These are phyloP conservation scores for Entoloma clypeatum DNA, from an alignment of 1,284 basidiomycete genomes.

Conservation along the genomic window DNA sequence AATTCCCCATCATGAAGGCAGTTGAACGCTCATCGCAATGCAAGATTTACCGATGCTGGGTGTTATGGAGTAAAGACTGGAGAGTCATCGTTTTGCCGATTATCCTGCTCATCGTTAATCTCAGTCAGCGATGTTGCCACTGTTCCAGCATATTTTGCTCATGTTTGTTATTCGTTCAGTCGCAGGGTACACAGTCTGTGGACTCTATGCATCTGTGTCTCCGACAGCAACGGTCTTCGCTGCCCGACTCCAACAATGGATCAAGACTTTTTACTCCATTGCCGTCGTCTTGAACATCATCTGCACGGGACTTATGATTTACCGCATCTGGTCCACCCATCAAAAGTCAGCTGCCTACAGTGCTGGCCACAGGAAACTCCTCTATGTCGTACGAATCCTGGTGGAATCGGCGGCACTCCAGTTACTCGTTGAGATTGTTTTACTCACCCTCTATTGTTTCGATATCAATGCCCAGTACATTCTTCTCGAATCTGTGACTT, in stretches of 20 bases:
- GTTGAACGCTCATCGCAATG: no score
- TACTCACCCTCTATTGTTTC: conserved; percentile 9
- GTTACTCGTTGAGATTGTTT: conserved; percentile 7
- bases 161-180: not conserved
- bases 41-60: conserved; percentile 10
- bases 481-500: conserved; percentile 10
- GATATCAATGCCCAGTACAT: conserved; percentile 12
- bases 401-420: conserved; percentile 12
- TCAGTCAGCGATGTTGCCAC: conserved; percentile 2
- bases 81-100: conserved; percentile 3
- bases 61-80: conserved; percentile 9
- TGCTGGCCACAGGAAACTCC: not conserved
- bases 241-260: conserved; percentile 8
- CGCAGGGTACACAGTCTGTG: conserved; percentile 10
- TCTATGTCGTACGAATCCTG: conserved; percentile 10
- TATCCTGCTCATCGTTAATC: conserved; percentile 5
- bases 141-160: not conserved
- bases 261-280: conserved; percentile 10
- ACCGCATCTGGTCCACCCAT: conserved; percentile 8
- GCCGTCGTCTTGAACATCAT: conserved; percentile 9
- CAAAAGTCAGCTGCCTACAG: conserved; percentile 1
- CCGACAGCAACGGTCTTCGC: conserved; percentile 9
- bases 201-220: conserved; percentile 4
- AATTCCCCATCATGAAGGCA: not conserved
- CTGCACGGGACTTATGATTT: conserved; percentile 8